phyloP scores from a whole-genome alignment of 352 stramenopile genomes.

The Blastocystis sp. region DNA sequence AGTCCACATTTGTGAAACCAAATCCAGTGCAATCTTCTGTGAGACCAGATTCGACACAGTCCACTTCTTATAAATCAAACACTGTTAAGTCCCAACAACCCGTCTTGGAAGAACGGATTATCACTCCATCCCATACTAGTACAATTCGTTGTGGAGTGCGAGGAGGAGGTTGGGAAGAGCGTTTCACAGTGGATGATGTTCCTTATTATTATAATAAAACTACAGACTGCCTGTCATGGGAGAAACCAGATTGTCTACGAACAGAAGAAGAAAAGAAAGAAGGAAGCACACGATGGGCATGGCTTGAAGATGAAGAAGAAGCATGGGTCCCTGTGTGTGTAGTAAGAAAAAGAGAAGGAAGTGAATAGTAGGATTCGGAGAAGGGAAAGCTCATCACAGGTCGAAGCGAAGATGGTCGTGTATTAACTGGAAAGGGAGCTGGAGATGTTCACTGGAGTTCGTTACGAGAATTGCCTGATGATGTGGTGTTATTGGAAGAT shows the following conservation, averaged over 20 bases:
- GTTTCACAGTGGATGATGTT: constrained; percentile 68
- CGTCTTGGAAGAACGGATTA: background rate
- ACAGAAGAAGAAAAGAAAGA: constrained; percentile 66
- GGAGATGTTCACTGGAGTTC: constrained; percentile 63
- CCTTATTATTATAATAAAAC: constrained; percentile 69
- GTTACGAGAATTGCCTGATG: constrained; percentile 65
- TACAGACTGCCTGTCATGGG: constrained; percentile 68
- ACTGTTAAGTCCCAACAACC: background rate
- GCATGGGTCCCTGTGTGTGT: constrained; percentile 65
- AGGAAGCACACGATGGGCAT: constrained; percentile 68
- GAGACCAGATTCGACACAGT: background rate
- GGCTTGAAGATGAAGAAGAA: constrained; percentile 64
- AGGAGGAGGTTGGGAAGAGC: constrained; percentile 67
- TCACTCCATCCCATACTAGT: background rate
- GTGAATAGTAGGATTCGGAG: constrained; percentile 25
- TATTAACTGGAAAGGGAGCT: constrained; percentile 48
- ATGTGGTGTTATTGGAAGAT: constrained; percentile 69
- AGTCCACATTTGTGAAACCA: background rate
- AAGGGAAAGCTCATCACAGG: background rate
- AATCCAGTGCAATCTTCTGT: no score
- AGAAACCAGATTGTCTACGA: constrained; percentile 69
- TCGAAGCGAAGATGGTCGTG: background rate
- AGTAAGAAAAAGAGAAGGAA: background rate
- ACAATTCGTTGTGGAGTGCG: background rate
- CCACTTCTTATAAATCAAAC: background rate